Conservation (phyloP, 305 asterid species). For the Fraxinus sp. region DNA sequence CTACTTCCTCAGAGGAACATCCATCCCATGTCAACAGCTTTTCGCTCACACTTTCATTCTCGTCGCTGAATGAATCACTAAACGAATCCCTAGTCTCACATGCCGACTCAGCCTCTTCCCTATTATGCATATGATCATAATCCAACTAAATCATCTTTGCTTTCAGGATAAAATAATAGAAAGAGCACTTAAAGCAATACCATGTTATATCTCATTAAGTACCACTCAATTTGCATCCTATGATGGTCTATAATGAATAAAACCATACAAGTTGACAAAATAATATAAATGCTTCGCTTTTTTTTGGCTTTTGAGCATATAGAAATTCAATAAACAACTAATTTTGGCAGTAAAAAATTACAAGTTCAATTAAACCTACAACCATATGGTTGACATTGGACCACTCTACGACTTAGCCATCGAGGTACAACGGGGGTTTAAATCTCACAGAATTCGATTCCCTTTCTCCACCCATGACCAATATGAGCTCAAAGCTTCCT, state of each 20-base stretch:
- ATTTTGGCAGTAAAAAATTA: neutral
- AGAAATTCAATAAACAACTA: neutral
- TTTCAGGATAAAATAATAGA: neutral
- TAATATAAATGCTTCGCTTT: neutral
- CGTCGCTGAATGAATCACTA: conserved; percentile 80
- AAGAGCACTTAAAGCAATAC: neutral
- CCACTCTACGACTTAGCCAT: neutral
- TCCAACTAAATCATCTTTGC: neutral
- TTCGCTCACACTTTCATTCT: conserved; percentile 72
- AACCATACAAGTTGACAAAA: neutral
- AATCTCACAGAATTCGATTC: neutral
- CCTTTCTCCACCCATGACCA: neutral
- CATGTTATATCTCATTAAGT: neutral
- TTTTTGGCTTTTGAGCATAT: neutral
- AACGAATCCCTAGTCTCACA: conserved; percentile 84
- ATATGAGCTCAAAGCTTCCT: neutral
- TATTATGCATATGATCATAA: conserved; percentile 18
- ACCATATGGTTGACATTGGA: neutral
- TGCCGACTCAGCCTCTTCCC: conserved; percentile 77
- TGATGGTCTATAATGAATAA: neutral
- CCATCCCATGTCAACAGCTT: conserved; percentile 94
- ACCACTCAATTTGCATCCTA: neutral
- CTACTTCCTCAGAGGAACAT: conserved; percentile 86
- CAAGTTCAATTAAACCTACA: neutral
- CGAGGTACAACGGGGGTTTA: neutral